Percentiles rank a stretch among this genome's conserved stretches.
These are phyloP conservation scores for Salix koriyanagi DNA, from an alignment of 345 rosid genomes.

Conservation along the genomic window DNA sequence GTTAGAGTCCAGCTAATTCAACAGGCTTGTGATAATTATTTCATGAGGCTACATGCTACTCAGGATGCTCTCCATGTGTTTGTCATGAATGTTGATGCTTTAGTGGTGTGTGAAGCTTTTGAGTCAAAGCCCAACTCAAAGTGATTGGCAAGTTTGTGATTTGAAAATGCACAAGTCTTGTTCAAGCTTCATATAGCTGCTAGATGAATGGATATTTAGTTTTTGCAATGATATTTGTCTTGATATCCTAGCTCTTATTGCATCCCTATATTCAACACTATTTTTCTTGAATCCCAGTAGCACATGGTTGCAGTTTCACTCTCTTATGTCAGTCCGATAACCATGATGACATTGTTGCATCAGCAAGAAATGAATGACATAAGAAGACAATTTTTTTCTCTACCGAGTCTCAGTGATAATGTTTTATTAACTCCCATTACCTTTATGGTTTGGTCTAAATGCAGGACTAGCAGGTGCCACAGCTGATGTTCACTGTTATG, in stretches of 20 bases:
- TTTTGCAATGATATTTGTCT: neutral
- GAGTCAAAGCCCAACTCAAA: neutral
- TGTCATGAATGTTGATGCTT: neutral
- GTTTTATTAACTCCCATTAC: neutral
- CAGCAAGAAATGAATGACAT: slow-evolving; percentile 4
- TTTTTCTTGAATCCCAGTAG: neutral
- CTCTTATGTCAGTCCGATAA: neutral
- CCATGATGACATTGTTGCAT: neutral
- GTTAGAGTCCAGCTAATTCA: neutral
- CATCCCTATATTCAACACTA: neutral
- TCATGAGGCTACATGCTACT: neutral
- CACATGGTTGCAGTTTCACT: neutral
- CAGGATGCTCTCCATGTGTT: neutral
- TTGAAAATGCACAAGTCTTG: neutral
- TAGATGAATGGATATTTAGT: neutral
- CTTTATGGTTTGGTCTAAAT: slow-evolving; percentile 20
- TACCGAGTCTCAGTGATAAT: neutral
- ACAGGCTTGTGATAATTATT: neutral
- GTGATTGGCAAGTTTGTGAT: neutral
- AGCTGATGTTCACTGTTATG: slow-evolving; percentile 97
- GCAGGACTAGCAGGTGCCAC: slow-evolving; percentile 98
- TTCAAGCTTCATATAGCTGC: neutral
- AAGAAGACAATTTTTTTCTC: neutral
- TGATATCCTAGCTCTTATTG: neutral
- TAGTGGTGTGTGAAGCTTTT: slow-evolving; percentile 4